These are phyloP conservation scores for Penicillium sp. DNA, from an alignment of 2,329 filamentous ascomycete species.

Conservation along the genomic window DNA sequence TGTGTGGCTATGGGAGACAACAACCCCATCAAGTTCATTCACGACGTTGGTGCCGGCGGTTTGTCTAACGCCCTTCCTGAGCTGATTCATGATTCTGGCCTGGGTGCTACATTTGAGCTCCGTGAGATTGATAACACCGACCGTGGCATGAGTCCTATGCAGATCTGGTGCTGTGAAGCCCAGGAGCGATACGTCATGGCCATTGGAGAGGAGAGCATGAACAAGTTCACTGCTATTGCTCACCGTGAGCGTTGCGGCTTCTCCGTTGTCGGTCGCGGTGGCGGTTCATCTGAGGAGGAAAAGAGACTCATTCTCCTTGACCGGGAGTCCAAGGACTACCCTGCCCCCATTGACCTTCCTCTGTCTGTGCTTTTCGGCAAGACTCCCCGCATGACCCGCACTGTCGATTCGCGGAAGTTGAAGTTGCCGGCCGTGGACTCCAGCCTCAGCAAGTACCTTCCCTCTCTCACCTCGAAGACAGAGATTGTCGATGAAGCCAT, in stretches of 20 bases:
- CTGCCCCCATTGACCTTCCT: slow-evolving; percentile 79
- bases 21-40: slow-evolving; percentile 93
- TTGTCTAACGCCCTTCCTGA: slow-evolving; percentile 81
- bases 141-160: slow-evolving; percentile 85
- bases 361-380: slow-evolving; percentile 88
- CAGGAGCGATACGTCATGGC: slow-evolving; percentile 95
- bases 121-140: slow-evolving; percentile 89
- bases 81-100: slow-evolving; percentile 84
- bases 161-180: slow-evolving; percentile 97
- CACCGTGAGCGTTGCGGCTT: slow-evolving; percentile 86
- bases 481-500: slow-evolving; percentile 65
- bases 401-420: slow-evolving; percentile 66
- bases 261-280: slow-evolving; percentile 81
- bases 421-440: slow-evolving; percentile 70
- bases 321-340: slow-evolving; percentile 68
- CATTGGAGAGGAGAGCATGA: slow-evolving; percentile 74
- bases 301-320: slow-evolving; percentile 77
- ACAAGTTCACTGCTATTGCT: slow-evolving; percentile 64
- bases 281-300: slow-evolving; percentile 60
- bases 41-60: slow-evolving; percentile 94
- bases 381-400: slow-evolving; percentile 73
- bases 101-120: slow-evolving; percentile 89
- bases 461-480: slow-evolving; percentile 48
- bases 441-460: slow-evolving; percentile 64
- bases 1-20: slow-evolving; percentile 78